These are phyloP conservation scores for Trichosporon inkin DNA, from an alignment of 1,284 basidiomycete species.

Conservation along the genomic window DNA sequence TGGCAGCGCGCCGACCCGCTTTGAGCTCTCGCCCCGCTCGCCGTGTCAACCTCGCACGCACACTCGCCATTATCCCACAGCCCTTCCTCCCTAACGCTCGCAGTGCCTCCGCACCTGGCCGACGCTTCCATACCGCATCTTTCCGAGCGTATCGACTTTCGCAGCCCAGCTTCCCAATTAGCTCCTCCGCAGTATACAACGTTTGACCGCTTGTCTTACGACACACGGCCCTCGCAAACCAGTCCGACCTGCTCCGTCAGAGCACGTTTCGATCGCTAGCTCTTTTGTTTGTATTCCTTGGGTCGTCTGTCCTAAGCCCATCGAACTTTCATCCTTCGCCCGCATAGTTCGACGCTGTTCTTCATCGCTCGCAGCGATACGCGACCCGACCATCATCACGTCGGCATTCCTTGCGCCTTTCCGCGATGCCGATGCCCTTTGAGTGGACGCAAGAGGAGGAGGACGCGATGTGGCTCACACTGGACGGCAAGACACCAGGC, in stretches of 20 bases:
- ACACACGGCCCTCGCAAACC: not conserved
- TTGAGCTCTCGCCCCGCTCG: not conserved
- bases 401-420: not conserved
- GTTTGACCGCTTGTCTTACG: not conserved
- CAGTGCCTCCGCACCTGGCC: not conserved
- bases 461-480: constrained; percentile 7
- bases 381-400: not conserved
- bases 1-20: not conserved
- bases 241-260: not conserved
- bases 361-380: not conserved
- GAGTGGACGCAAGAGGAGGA: constrained; percentile 6
- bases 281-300: constrained; percentile 3
- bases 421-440: constrained; percentile 2
- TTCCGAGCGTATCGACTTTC: not conserved
- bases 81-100: not conserved
- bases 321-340: not conserved
- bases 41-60: not conserved
- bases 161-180: not conserved
- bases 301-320: not conserved
- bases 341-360: not conserved
- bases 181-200: not conserved
- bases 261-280: not conserved
- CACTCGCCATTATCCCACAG: not conserved
- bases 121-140: not conserved
- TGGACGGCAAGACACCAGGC: constrained; percentile 7